Evolutionary conservation across 2,329 filamentous ascomycete genomes (phyloP), one percentile per base, ranked within the genome.

Genomic region (Stagonosporopsis cucurbitacearum): DNA sequence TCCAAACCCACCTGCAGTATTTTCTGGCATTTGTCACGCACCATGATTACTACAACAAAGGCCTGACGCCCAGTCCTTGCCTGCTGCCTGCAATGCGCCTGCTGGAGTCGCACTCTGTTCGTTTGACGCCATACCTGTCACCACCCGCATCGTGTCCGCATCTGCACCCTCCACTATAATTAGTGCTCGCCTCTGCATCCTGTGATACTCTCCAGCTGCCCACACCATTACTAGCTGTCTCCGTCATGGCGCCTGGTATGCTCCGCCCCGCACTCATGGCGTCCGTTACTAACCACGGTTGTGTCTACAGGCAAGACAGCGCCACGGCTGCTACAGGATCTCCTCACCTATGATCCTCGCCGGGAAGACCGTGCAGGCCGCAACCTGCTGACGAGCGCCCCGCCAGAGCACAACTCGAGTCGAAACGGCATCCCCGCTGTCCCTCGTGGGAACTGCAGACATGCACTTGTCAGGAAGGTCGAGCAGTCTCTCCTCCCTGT

Each of bases 341-440:
- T 85, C 62, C 70, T 79, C 51, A 73, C 74, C 44, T 82, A 84
- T 67, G 81, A 84, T 59, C 80, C 82, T 13, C 75, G 78, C 56
- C 65, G 70, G 56, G 80, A 82, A 62, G 75, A 77, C 28, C 63
- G 65, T 5, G 71, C 69, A 25, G 80, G 79, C 51, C 79, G 79
- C 60, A 85, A 86, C 67, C 72, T 88, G 46, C 81, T 90, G 42
- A 81, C 82, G 37, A 81, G 86, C 57, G 75, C 82, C 22, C 83
- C 86, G 40, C 84, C 83, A 6, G 78, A 80, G n/a, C 83, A 80
- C 50, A 72, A 77, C 54, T 72, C 77, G 33, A 67, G 70, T 17
- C 63, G 60, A 8, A 68, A 68, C 11, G 70, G 71, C 6, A 58
- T 66, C 19, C 66, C 72, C 22, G 69, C 74, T 15, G 68, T 77